phyloP scores from a whole-genome alignment of 768 basidiomycete genomes.

The Megacollybia marginata region DNA sequence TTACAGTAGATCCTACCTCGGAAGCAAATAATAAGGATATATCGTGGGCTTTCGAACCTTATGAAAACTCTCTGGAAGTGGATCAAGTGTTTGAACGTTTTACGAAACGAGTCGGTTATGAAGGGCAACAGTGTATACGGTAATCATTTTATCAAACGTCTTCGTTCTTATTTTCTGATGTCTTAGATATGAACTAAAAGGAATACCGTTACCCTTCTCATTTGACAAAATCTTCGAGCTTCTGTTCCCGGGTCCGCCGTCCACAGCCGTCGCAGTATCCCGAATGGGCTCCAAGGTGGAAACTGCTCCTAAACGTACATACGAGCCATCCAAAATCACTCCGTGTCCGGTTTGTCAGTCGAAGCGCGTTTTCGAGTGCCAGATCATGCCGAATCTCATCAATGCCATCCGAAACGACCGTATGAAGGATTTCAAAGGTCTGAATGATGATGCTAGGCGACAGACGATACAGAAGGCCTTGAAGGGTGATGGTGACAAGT shows the following conservation, averaged over 20 bases:
- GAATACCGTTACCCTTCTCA: constrained; percentile 81
- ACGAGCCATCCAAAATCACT: constrained; percentile 47
- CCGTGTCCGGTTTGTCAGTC: constrained; percentile 62
- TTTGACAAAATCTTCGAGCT: constrained; percentile 62
- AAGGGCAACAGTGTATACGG: constrained; percentile 85
- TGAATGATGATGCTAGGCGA: constrained; percentile 64
- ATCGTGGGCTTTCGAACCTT: constrained; percentile 63
- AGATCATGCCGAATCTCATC: constrained; percentile 92
- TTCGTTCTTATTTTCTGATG: constrained; percentile 3
- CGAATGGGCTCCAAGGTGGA: constrained; percentile 55
- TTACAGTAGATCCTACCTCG: constrained; percentile 35
- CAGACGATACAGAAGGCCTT: constrained; percentile 51
- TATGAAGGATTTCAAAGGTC: constrained; percentile 19
- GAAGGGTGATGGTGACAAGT: constrained; percentile 32
- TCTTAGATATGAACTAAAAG: constrained; percentile 79
- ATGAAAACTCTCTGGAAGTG: constrained; percentile 72
- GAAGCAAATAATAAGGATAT: constrained; percentile 38
- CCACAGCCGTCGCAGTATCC: constrained; percentile 45
- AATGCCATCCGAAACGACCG: constrained; percentile 47
- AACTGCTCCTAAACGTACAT: constrained; percentile 40
- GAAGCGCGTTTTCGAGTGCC: constrained; percentile 80
- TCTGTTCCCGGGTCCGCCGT: constrained; percentile 58
- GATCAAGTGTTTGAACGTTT: constrained; percentile 88
- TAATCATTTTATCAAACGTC: constrained; percentile 23
- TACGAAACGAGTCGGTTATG: constrained; percentile 57